phyloP scores from a whole-genome alignment of 129 eudicot species.

The Silybum marianum region DNA sequence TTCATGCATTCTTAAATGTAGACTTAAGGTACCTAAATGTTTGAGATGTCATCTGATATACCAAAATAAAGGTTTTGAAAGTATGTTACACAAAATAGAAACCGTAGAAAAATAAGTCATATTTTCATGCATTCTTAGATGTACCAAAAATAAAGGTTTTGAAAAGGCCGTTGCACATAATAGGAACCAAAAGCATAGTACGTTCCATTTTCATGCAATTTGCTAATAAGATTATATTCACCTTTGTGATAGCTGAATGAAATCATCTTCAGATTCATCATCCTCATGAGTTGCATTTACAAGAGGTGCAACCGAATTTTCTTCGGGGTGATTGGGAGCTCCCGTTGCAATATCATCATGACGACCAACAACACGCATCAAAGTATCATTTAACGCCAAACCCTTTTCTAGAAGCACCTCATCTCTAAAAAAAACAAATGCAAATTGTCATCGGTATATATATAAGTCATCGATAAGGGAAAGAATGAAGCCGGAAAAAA shows the following conservation, averaged over 20 bases:
- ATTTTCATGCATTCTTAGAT: background rate
- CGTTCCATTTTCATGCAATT: background rate
- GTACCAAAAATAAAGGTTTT: background rate
- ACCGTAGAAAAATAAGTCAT: too few species aligned
- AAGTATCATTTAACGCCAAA: conserved; percentile 66
- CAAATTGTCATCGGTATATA: background rate
- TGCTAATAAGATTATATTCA: conserved; percentile 4
- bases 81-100: background rate
- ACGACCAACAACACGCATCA: conserved; percentile 59
- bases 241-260: conserved; percentile 65
- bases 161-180: background rate
- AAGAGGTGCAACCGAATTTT: conserved; percentile 53
- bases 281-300: conserved; percentile 70
- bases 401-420: conserved; percentile 67
- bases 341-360: conserved; percentile 74
- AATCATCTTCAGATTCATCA: conserved; percentile 82
- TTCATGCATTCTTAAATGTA: too few species aligned
- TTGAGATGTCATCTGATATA: background rate
- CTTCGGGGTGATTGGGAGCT: conserved; percentile 17
- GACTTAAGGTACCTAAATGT: background rate
- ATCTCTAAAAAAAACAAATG: conserved; percentile 40
- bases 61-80: background rate
- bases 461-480: background rate
- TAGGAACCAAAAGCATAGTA: background rate
- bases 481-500: background rate